Evolutionary conservation across 2,329 filamentous ascomycete genomes (phyloP).

Genomic region (Xylariales sp.): DNA sequence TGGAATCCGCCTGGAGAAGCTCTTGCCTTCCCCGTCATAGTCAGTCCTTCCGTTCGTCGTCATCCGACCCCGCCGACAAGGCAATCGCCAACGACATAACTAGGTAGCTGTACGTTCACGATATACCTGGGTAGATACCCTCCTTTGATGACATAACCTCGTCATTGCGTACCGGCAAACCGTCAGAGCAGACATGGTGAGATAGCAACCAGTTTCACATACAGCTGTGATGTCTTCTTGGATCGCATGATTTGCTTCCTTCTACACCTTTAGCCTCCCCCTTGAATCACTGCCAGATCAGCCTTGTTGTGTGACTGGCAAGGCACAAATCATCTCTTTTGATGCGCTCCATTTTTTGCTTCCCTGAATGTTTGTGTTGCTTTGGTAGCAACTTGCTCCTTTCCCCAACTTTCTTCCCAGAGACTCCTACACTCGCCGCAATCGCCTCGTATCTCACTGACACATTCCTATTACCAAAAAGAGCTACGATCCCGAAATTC

Average conservation of each 20-base stretch:
- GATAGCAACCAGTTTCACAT: slow-evolving; percentile 1
- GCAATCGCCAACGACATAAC: slow-evolving; percentile 3
- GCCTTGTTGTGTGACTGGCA: background rate
- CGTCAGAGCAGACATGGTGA: slow-evolving; percentile 5
- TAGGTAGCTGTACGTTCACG: background rate
- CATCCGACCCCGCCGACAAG: slow-evolving; percentile 10
- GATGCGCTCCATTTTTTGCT: background rate
- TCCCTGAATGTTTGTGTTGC: background rate
- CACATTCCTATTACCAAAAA: slow-evolving; percentile 26
- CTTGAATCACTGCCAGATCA: no score
- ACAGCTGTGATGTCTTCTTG: slow-evolving; percentile 3
- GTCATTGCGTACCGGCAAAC: background rate
- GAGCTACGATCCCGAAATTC: slow-evolving; percentile 46
- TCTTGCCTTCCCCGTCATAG: slow-evolving; percentile 1
- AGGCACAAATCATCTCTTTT: background rate
- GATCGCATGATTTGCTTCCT: background rate
- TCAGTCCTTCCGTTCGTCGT: slow-evolving; percentile 1
- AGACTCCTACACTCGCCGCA: background rate
- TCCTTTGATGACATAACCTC: background rate
- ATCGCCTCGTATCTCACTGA: background rate
- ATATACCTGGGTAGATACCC: background rate
- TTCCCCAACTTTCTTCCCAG: background rate
- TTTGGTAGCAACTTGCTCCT: background rate
- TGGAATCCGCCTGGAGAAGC: no score
- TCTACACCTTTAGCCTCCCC: no score